phyloP scores from a whole-genome alignment of 495 filamentous ascomycete genomes.

The Penicillium turbatum region DNA sequence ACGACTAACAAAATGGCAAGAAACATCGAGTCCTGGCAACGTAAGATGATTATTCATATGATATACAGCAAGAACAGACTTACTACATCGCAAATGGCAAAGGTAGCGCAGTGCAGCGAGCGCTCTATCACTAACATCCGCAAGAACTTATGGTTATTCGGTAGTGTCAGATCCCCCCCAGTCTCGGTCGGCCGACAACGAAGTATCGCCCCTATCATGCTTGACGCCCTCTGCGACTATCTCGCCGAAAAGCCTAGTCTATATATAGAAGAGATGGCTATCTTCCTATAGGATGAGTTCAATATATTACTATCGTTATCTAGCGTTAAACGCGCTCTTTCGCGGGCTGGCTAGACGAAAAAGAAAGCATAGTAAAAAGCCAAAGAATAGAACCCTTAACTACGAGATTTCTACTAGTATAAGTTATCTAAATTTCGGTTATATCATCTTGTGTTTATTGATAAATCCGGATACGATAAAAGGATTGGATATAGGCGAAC shows the following conservation, averaged over 20 bases:
- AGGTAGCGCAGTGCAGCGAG: slow-evolving; percentile 11
- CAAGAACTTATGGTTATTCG: slow-evolving; percentile 9
- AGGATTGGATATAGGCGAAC: slow-evolving; percentile 21
- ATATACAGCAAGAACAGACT: slow-evolving; percentile 11
- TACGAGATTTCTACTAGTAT: slow-evolving; percentile 32
- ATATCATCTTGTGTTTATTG: slow-evolving; percentile 5
- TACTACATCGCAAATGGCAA: slow-evolving; percentile 12
- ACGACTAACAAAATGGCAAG: not conserved
- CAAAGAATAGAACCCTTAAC: slow-evolving; percentile 22
- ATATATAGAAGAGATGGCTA: slow-evolving; percentile 14
- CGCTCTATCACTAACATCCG: slow-evolving; percentile 12
- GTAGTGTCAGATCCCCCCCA: slow-evolving; percentile 2
- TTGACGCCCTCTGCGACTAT: not conserved
- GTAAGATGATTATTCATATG: slow-evolving; percentile 14
- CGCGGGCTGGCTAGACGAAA: slow-evolving; percentile 8
- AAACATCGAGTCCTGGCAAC: slow-evolving; percentile 10
- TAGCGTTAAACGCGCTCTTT: not conserved
- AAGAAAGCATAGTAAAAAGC: slow-evolving; percentile 11
- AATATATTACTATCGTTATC: not conserved
- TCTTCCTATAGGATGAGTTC: slow-evolving; percentile 23
- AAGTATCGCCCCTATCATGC: not conserved
- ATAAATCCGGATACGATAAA: slow-evolving; percentile 5
- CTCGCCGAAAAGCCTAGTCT: not conserved
- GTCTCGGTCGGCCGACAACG: not conserved
- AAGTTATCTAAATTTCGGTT: slow-evolving; percentile 28